Evolutionary conservation across 768 basidiomycete genomes (phyloP).

Genomic region (Leccinum sublutescens): DNA sequence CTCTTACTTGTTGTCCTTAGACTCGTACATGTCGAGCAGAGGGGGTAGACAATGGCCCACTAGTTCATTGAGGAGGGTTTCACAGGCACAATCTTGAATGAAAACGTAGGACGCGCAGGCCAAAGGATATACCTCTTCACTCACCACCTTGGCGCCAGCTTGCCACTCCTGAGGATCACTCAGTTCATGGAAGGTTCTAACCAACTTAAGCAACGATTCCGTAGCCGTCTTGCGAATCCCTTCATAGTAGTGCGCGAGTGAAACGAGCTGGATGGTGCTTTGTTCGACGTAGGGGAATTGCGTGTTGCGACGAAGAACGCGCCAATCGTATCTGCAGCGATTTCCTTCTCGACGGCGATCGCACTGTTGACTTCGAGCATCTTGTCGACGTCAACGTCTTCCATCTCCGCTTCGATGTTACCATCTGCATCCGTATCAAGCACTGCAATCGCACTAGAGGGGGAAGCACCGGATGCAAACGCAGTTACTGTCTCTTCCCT

Average conservation of each 20-base stretch:
- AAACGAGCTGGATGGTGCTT: slow-evolving; percentile 74
- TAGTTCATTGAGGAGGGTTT: slow-evolving; percentile 72
- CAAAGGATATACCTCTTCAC: slow-evolving; percentile 25
- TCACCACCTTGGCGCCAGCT: slow-evolving; percentile 64
- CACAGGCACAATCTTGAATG: slow-evolving; percentile 44
- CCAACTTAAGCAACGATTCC: slow-evolving; percentile 82
- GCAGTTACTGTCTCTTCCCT: slow-evolving; percentile 54
- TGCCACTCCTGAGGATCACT: slow-evolving; percentile 81
- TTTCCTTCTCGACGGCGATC: slow-evolving; percentile 98
- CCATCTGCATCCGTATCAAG: slow-evolving; percentile 54
- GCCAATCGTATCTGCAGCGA: slow-evolving; percentile 94
- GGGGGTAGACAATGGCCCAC: slow-evolving; percentile 70
- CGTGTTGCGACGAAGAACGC: slow-evolving; percentile 83
- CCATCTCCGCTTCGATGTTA: slow-evolving; percentile 61
- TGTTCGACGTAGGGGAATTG: slow-evolving; percentile 81
- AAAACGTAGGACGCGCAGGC: slow-evolving; percentile 8
- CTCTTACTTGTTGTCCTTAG: slow-evolving; percentile 96
- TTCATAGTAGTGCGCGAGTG: slow-evolving; percentile 90
- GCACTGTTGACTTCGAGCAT: slow-evolving; percentile 92
- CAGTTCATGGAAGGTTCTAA: slow-evolving; percentile 89
- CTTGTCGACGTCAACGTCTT: slow-evolving; percentile 82
- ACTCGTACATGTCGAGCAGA: slow-evolving; percentile 85
- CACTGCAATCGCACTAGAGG: slow-evolving; percentile 65
- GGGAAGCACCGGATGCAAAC: slow-evolving; percentile 73
- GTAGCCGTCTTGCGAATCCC: slow-evolving; percentile 94